phyloP scores from a whole-genome alignment of 768 basidiomycete species.

The Calocybe indica region DNA sequence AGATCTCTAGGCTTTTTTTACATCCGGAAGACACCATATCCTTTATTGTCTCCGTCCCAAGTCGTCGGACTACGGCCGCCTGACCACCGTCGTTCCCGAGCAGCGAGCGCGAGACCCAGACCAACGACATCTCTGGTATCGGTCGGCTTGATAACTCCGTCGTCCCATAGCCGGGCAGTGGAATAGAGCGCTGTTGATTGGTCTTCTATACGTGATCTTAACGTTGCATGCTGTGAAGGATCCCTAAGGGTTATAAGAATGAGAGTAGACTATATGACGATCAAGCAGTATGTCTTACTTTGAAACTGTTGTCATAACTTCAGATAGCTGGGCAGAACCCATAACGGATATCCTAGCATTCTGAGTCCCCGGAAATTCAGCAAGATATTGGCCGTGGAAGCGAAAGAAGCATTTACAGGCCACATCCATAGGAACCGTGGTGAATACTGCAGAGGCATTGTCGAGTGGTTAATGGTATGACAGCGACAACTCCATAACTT shows the following conservation, averaged over 20 bases:
- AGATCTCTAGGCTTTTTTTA: conserved; percentile 22
- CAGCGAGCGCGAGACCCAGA: conserved; percentile 78
- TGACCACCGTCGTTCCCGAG: conserved; percentile 29
- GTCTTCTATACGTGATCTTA: conserved; percentile 79
- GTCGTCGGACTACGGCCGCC: conserved; percentile 32
- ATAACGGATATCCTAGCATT: conserved; percentile 94
- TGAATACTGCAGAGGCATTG: conserved; percentile 57
- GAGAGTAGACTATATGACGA: not conserved
- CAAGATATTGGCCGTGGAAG: conserved; percentile 5
- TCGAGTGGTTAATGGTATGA: conserved; percentile 1
- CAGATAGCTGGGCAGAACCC: conserved; percentile 89
- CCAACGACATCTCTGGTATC: conserved; percentile 89
- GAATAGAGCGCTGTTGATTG: conserved; percentile 88
- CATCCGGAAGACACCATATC: conserved; percentile 93
- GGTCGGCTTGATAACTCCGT: conserved; percentile 83
- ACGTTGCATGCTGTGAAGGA: conserved; percentile 65
- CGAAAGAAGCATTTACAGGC: conserved; percentile 55
- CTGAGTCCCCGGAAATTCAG: conserved; percentile 24
- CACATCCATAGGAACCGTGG: conserved; percentile 98
- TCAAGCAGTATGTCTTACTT: conserved; percentile 39
- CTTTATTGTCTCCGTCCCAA: conserved; percentile 66
- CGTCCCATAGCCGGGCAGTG: conserved; percentile 91
- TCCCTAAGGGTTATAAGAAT: conserved; percentile 42
- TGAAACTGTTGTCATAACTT: conserved; percentile 89
- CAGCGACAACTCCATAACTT: conserved; percentile 25